These are phyloP conservation scores for Guadua angustifolia DNA, from an alignment of 176 grass and related monocot genomes.

Conservation along the genomic window DNA sequence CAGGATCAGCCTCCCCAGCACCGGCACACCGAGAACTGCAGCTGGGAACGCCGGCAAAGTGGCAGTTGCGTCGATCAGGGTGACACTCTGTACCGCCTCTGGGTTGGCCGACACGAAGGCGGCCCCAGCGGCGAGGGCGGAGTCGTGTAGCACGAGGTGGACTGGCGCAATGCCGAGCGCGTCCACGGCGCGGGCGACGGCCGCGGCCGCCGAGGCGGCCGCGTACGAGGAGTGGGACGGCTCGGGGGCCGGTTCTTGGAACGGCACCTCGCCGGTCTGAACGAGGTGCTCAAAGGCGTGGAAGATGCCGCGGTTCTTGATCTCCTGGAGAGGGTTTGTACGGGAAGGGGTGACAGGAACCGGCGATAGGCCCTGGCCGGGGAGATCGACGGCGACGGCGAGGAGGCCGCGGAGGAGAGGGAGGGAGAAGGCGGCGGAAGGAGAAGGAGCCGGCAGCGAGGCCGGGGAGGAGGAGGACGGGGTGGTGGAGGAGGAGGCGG, in stretches of 20 bases:
- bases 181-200: conserved; percentile 52
- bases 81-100: conserved; percentile 54
- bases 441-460: conserved; percentile 73
- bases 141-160: conserved; percentile 83
- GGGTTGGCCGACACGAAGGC: conserved; percentile 59
- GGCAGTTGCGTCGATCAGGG: conserved; percentile 61
- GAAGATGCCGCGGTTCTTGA: conserved; percentile 71
- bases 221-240: conserved; percentile 42
- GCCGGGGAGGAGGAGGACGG: conserved; percentile 64
- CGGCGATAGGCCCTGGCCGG: conserved; percentile 60
- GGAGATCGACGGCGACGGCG: conserved; percentile 59
- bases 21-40: conserved; percentile 60
- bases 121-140: conserved; percentile 53
- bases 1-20: conserved; percentile 57
- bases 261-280: conserved; percentile 70
- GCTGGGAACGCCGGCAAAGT: conserved; percentile 66
- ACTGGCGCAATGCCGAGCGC: conserved; percentile 56
- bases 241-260: conserved; percentile 44
- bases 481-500: conserved; percentile 1
- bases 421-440: conserved; percentile 57
- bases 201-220: conserved; percentile 42
- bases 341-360: background rate
- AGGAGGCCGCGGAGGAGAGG: conserved; percentile 48
- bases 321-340: conserved; percentile 49
- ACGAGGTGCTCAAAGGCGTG: conserved; percentile 84